Base-by-base conservation (phyloP, 805 yeast species). In the Saccharomycopsis microspora region DNA sequence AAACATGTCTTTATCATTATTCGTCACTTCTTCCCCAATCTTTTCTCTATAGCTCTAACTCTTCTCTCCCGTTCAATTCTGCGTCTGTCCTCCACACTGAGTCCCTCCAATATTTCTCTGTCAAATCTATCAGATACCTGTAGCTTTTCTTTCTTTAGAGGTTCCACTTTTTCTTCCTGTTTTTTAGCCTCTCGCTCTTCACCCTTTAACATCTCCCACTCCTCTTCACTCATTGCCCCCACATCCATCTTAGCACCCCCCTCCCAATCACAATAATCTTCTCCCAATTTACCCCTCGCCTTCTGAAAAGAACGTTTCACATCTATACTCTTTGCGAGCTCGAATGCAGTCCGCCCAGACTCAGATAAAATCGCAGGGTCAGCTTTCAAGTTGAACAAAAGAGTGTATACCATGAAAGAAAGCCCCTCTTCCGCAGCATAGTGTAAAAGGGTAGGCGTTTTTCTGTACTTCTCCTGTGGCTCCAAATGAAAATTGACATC, bases 1-100 rank as follows among this genome's bases (percentile, higher is more conserved):
- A n/a, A 34, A 34, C 37, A 34, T 10, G 10, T 10, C 37, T 34
- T 11, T 11, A 39, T 41, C 9, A 28, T 28, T 7, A n/a, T n/a
- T 9, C 28, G 40, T 39, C 31, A 39, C 27, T 44, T 36, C 38
- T 43, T 41, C 47, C 67, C 71, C 57, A 85, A 57, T 56, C 98
- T 71, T 0, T 90, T 95, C 61, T 93, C 97, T 0, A 95, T 97
- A 0, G 98, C 98, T 47, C 97, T 74, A 0, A 97, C 97, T 47
- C 97, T 71, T 58, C 89, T 89, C 58, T 93, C 98, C 51, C 98
- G 76, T 84, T 89, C 88, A 27, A 93, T 65, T 57, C 80, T 74
- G 72, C 73, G 71, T 57, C 78, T 74, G 54, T 89, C 96, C 30
- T 79, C 86, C 1, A 80, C 87, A 5, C 78, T 72, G 47, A 90